Base-by-base conservation (phyloP, 163 green algal genomes). In the Chloroidium sp. region DNA sequence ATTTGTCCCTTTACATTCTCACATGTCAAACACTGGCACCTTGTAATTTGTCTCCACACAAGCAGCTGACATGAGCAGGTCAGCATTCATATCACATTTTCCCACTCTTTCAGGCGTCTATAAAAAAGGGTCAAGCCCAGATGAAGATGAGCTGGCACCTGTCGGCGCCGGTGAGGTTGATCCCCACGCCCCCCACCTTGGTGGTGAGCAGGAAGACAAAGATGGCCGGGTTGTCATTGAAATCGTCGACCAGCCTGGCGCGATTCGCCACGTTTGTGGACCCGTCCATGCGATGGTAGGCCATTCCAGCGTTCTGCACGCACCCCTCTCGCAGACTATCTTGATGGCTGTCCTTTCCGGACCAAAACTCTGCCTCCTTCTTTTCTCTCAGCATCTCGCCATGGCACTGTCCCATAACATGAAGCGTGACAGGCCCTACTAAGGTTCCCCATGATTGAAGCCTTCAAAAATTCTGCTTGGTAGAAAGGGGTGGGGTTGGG, bases 121-220 rank as follows among this genome's bases (percentile, higher is more conserved):
- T 13, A 58, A 64, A 14, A 14, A 57, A 72, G 67, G 10, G 67
- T 72, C 67, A 72, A 10, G 8, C 36, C 36, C 36, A 36, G 36
- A 36, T 36, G 36, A 36, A 36, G 36, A 36, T 36, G 36, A 36
- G 36, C 36, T 36, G 58, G 13, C 61, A 84, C 83, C 83, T 88
- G 84, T 98, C 87, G 59, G 96, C 94, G 0, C 93, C 95, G 13
- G 90, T 97, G 4, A 98, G 89, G 91, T 98, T 98, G 57, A 97
- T 89, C 58, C 95, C 95, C 81, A 98, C 87, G 60, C 95, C 95
- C 4, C 94, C 95, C 4, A 98, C 95, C 76, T 94, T 94, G 62
- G 96, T 99, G 59, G 96, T 98, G 69, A 99, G 89, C 76, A 99
- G 88, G 88, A 98, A 98, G 64, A 95, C 78, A 74, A 96, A 95